These are phyloP conservation scores for Chlamydomonas sp. DNA, from an alignment of 139 green algal genomes.

Conservation along the genomic window DNA sequence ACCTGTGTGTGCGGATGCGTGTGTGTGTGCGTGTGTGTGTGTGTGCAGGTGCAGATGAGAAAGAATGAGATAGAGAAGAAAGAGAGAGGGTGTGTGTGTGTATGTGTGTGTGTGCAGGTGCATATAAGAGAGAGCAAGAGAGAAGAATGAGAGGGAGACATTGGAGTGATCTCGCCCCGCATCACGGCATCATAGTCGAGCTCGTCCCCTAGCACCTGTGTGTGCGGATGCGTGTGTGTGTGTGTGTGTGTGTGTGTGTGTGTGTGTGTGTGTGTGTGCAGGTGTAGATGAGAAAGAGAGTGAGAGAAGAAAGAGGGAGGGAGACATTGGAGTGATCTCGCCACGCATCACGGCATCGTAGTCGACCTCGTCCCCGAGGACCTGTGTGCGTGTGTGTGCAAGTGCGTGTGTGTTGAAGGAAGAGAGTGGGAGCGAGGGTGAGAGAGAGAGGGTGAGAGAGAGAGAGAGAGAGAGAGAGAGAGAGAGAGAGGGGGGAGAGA, in stretches of 20 bases:
- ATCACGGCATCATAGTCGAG: constrained; percentile 53
- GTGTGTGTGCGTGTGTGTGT: neutral
- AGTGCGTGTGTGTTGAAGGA: neutral
- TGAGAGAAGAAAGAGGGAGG: no score
- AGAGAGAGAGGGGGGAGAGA: no score
- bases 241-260: neutral
- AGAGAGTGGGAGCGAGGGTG: neutral
- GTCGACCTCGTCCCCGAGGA: constrained; percentile 55
- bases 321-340: constrained; percentile 62
- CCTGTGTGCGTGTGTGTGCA: constrained; percentile 12
- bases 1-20: constrained; percentile 18
- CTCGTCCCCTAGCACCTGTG: constrained; percentile 46
- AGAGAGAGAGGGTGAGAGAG: neutral
- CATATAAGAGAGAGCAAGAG: no score
- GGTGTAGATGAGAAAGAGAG: neutral
- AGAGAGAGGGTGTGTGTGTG: neutral
- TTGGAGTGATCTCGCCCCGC: constrained; percentile 51
- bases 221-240: neutral
- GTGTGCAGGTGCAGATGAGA: constrained; percentile 1
- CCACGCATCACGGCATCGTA: constrained; percentile 47
- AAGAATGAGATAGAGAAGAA: neutral
- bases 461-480: neutral
- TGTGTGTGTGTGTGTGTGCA: constrained; percentile 8
- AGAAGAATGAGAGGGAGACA: no score
- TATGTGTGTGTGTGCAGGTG: neutral